Evolutionary conservation across 2,329 filamentous ascomycete genomes (phyloP).

Genomic region (Fusarium cyanostomum): DNA sequence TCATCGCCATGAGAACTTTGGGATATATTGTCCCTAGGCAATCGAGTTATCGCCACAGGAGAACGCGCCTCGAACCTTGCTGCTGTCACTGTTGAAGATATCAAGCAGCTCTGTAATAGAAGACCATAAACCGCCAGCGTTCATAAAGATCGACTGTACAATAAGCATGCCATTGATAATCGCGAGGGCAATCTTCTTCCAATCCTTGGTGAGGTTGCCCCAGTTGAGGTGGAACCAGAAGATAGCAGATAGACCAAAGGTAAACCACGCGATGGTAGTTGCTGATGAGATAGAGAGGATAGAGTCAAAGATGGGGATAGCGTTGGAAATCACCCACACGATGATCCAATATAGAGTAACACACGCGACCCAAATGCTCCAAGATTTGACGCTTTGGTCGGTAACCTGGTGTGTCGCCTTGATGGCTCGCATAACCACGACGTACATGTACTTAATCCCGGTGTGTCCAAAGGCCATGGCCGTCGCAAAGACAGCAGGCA

Average conservation of each 20-base stretch:
- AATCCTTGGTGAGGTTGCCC: conserved; percentile 30
- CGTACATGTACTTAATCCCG: conserved; percentile 48
- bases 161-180: conserved; percentile 44
- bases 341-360: conserved; percentile 47
- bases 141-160: conserved; percentile 48
- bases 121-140: conserved; percentile 48
- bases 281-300: conserved; percentile 49
- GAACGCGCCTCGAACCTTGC: conserved; percentile 43
- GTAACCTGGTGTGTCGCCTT: conserved; percentile 47
- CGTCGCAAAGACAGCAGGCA: conserved; percentile 46
- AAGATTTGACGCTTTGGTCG: conserved; percentile 45
- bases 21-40: not conserved
- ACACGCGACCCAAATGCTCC: conserved; percentile 47
- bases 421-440: conserved; percentile 45
- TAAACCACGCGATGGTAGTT: conserved; percentile 49
- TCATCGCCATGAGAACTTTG: not conserved
- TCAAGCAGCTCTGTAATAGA: conserved; percentile 44
- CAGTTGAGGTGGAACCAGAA: conserved; percentile 50
- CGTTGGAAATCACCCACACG: conserved; percentile 48
- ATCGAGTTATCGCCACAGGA: conserved; percentile 48
- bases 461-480: conserved; percentile 47
- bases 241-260: conserved; percentile 47
- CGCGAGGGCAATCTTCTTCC: conserved; percentile 34
- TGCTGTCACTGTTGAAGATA: conserved; percentile 40
- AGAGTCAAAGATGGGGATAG: conserved; percentile 50